These are phyloP conservation scores for Urochloa ruziziensis DNA, from an alignment of 176 grass and related monocot genomes.

Conservation along the genomic window DNA sequence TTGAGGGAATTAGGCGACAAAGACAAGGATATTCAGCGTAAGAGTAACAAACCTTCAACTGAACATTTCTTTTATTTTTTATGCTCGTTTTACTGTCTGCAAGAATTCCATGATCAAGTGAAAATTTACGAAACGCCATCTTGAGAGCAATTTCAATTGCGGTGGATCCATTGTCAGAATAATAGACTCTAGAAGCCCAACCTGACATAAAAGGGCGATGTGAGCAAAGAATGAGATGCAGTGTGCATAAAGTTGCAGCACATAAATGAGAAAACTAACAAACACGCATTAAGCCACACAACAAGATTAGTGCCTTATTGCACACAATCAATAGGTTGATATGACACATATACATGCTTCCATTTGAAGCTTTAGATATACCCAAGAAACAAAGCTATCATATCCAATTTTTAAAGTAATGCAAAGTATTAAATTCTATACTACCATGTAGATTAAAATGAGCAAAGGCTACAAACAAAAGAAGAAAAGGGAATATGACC, in stretches of 20 bases:
- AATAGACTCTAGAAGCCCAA: slow-evolving; percentile 94
- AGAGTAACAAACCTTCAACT: slow-evolving; percentile 53
- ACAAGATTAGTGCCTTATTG: neutral
- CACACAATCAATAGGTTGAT: neutral
- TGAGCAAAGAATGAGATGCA: too few species aligned
- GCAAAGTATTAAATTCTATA: neutral
- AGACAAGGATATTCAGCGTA: slow-evolving; percentile 3
- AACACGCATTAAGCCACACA: neutral
- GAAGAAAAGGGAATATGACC: neutral
- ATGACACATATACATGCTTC: neutral
- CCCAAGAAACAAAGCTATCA: too few species aligned
- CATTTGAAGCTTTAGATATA: too few species aligned
- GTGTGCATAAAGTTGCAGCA: too few species aligned
- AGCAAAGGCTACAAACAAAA: neutral
- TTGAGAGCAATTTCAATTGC: slow-evolving; percentile 99
- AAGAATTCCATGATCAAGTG: slow-evolving; percentile 54
- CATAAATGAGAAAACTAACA: too few species aligned
- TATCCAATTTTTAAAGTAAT: too few species aligned
- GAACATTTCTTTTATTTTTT: slow-evolving; percentile 30
- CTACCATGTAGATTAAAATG: neutral
- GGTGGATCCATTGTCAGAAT: slow-evolving; percentile 95
- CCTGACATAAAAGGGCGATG: slow-evolving; percentile 33
- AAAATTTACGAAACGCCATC: slow-evolving; percentile 98
- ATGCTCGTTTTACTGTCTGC: slow-evolving; percentile 28
- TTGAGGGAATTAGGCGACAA: neutral